A percentile compares a stretch with the other conserved stretches of the same genome.
These are phyloP conservation scores for Globisporangium solare DNA, from an alignment of 352 stramenopile species.

Conservation along the genomic window DNA sequence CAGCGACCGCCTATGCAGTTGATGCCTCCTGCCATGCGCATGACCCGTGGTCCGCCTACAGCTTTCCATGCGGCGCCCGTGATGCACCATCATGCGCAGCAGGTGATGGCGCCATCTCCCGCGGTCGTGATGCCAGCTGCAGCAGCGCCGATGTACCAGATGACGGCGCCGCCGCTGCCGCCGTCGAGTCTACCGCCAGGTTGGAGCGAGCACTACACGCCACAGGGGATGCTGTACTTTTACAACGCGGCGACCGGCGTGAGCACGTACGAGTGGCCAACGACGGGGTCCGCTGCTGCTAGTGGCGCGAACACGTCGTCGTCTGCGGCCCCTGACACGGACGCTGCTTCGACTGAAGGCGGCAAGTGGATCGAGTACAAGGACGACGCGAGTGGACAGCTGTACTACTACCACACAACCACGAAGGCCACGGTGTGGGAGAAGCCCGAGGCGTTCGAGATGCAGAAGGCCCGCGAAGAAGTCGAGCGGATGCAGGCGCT, in stretches of 20 bases:
- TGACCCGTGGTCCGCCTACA: neutral
- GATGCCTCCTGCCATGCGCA: neutral
- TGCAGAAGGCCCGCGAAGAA: constrained; percentile 67
- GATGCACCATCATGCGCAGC: neutral
- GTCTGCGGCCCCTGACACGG: neutral
- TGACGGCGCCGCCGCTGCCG: neutral
- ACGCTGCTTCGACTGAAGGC: neutral
- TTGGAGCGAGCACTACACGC: constrained; percentile 59
- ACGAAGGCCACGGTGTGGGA: constrained; percentile 83
- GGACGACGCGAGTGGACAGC: constrained; percentile 57
- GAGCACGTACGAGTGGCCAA: constrained; percentile 54
- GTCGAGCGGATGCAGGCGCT: constrained; percentile 56
- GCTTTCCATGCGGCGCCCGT: neutral
- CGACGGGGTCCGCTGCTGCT: neutral
- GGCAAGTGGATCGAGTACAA: constrained; percentile 76
- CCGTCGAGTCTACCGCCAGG: constrained; percentile 26
- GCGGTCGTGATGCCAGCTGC: neutral
- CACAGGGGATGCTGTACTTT: constrained; percentile 54
- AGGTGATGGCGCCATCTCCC: neutral
- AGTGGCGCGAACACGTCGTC: no score
- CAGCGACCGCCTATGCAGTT: neutral
- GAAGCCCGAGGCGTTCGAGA: constrained; percentile 66
- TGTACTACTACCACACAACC: constrained; percentile 78
- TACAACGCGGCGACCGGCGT: constrained; percentile 54
- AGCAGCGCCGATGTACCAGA: neutral